Conservation (phyloP, 2,329 filamentous ascomycete genomes). For the Alternaria hordeiaustralica region DNA sequence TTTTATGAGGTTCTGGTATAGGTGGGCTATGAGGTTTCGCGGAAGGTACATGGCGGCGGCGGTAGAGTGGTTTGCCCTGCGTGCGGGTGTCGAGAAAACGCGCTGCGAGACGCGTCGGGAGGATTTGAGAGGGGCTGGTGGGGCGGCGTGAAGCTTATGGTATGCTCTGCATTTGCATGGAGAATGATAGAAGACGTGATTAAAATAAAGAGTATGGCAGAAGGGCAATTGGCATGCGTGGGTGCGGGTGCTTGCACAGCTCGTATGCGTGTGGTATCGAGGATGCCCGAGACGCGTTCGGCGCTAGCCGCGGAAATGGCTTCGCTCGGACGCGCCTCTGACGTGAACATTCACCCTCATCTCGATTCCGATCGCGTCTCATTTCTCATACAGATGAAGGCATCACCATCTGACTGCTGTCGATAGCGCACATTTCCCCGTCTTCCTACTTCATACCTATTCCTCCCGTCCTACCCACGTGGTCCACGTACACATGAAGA, state of each 20-base stretch:
- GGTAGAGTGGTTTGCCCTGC: conserved; percentile 20
- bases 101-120: conserved; percentile 36
- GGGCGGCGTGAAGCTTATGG: conserved; percentile 23
- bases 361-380: conserved; percentile 16
- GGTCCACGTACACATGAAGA: too few species aligned
- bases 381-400: too few species aligned
- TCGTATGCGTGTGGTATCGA: conserved; percentile 20
- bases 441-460: too few species aligned
- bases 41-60: conserved; percentile 82
- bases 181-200: conserved; percentile 25
- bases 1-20: conserved; percentile 87
- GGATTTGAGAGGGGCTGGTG: conserved; percentile 22
- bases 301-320: conserved; percentile 22
- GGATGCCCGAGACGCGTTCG: conserved; percentile 30
- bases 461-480: too few species aligned
- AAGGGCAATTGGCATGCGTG: conserved; percentile 31
- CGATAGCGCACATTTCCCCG: too few species aligned
- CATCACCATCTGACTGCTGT: too few species aligned
- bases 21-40: conserved; percentile 83
- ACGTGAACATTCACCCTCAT: conserved; percentile 26
- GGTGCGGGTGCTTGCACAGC: conserved; percentile 32
- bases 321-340: conserved; percentile 22
- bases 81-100: conserved; percentile 21
- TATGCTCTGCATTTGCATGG: conserved; percentile 15
- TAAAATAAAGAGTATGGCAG: conserved; percentile 18